Conservation (phyloP, 768 basidiomycete species). For the Suillus brevipes region DNA sequence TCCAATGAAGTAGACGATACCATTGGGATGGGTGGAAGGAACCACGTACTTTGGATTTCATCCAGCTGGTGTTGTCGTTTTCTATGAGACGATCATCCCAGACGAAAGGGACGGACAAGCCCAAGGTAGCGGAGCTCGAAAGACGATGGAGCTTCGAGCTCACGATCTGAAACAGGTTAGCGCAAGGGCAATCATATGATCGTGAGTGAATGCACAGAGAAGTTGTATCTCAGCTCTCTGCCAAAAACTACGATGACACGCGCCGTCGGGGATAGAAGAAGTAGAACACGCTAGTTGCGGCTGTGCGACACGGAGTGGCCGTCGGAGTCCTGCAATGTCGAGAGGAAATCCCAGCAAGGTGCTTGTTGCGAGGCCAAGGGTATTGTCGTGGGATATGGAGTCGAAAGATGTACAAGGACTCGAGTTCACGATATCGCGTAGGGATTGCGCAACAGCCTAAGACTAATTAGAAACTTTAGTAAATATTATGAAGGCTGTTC, state of each 20-base stretch:
- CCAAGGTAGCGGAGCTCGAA: neutral
- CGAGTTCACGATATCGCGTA: slow-evolving; percentile 63
- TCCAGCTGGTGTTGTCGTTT: slow-evolving; percentile 64
- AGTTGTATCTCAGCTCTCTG: neutral
- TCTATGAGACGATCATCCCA: slow-evolving; percentile 65
- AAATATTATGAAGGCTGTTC: neutral
- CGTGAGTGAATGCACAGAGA: neutral
- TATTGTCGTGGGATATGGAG: too few relatives aligned
- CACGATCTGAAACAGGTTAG: neutral
- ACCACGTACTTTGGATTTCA: slow-evolving; percentile 58
- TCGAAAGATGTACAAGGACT: too few relatives aligned
- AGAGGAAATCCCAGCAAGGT: neutral
- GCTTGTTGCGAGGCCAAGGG: neutral
- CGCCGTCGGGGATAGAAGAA: neutral
- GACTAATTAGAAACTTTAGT: slow-evolving; percentile 2
- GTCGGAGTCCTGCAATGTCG: neutral
- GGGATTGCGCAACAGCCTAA: slow-evolving; percentile 41
- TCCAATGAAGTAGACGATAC: neutral
- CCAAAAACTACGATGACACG: neutral
- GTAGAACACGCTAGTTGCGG: neutral
- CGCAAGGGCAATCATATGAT: neutral
- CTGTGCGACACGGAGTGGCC: neutral
- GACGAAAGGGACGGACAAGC: neutral
- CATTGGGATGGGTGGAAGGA: slow-evolving; percentile 1
- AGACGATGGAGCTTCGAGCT: neutral